These are phyloP conservation scores for Linum tenue DNA, from an alignment of 345 rosid species.

Conservation along the genomic window DNA sequence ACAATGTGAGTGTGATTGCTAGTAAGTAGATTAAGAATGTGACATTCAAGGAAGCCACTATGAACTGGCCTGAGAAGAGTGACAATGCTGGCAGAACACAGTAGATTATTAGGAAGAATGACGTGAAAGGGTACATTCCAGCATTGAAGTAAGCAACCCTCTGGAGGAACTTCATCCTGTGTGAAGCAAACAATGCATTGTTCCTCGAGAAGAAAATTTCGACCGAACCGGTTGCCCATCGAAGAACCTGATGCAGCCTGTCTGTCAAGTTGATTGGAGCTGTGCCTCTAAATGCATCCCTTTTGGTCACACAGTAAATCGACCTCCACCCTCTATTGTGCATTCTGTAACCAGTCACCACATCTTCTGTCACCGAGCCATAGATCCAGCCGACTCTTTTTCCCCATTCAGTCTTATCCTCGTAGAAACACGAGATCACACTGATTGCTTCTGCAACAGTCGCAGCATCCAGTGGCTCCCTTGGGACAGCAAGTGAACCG, in stretches of 20 bases:
- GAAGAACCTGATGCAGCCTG: constrained; percentile 74
- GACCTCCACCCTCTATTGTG: constrained; percentile 90
- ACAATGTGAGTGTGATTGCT: constrained; percentile 48
- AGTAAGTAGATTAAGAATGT: constrained; percentile 46
- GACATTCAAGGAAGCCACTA: constrained; percentile 49
- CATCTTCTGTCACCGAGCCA: constrained; percentile 80
- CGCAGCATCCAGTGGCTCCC: constrained; percentile 75
- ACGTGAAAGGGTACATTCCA: constrained; percentile 79
- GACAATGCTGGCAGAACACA: constrained; percentile 65
- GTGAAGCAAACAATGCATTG: constrained; percentile 55
- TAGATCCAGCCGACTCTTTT: constrained; percentile 78
- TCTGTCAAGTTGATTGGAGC: constrained; percentile 70
- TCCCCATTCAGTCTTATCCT: constrained; percentile 80
- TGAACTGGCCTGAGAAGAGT: constrained; percentile 66
- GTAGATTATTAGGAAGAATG: constrained; percentile 59
- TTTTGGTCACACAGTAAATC: constrained; percentile 60
- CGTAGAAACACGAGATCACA: constrained; percentile 71
- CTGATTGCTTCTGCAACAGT: constrained; percentile 75
- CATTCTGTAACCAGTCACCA: constrained; percentile 71
- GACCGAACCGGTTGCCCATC: constrained; percentile 83
- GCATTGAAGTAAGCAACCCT: constrained; percentile 64
- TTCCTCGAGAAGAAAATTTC: constrained; percentile 75
- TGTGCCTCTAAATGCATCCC: constrained; percentile 68
- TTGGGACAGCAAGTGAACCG: constrained; percentile 68
- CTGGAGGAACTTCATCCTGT: constrained; percentile 57